Base-by-base conservation (phyloP, 2,329 filamentous ascomycete species). In the Cadophora malorum region DNA sequence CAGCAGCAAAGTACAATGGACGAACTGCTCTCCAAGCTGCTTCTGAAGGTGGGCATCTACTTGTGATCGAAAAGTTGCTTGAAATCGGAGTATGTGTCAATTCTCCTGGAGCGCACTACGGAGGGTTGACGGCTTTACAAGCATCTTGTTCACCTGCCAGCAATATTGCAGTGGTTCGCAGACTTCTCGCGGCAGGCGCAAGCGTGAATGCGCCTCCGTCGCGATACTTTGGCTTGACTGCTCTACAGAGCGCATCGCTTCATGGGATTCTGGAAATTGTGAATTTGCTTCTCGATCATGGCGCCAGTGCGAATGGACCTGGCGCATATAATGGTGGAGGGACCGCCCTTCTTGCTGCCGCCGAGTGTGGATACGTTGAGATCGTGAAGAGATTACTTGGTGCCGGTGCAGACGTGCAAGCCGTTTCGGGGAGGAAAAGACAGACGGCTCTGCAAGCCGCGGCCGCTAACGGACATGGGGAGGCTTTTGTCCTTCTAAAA, bases 11-110 rank as follows among this genome's bases (percentile, higher is more conserved):
- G 14, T 61, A 61, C 8, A 61, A 61, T 31, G 58, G 58, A 9
- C 35, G 58, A 6, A 61, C 58, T 4, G 58, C 58, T n/a, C 38
- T 61, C 4, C 58, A 61, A 49, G 58, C 58, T 49, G 58, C 58
- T 19, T 45, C 38, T 19, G 58, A 61, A 33, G 38, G 38, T 8
- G 58, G 58, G 25, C 58, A 61, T 61, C n/a, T 61, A n/a, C 3
- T 23, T 3, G 41, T 61, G 16, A 31, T 61, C 4, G 58, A 61
- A 21, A 61, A 61, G 23, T 28, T 61, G 12, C 35, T 61, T 25
- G 1, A 25, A 12, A 47, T 49, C 16, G 58, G 38, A 45, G 58
- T 21, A 23, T 14, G 19, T 31, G 38, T 61, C 1, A 61, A 47
- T 49, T 38, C 58, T n/a, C 58, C 58, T 31, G 58, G 58, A 31